These are phyloP conservation scores for Fonsecaea erecta DNA, from an alignment of 2,329 filamentous ascomycete species.

Conservation along the genomic window DNA sequence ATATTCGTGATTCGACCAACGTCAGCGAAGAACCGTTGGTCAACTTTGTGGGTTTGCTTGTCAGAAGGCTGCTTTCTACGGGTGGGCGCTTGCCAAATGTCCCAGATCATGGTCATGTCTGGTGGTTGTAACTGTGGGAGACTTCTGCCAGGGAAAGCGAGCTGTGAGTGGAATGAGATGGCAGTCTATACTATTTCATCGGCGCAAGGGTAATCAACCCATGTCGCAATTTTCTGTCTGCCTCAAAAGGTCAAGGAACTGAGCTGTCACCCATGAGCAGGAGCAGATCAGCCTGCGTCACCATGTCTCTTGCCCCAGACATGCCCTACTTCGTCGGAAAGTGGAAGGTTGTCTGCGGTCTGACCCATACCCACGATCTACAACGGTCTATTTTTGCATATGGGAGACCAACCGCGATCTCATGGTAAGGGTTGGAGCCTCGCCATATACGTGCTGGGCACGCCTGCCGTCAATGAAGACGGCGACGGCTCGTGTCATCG, in stretches of 20 bases:
- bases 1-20: background rate
- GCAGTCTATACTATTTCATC: background rate
- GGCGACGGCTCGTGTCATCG: background rate
- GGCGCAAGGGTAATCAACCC: background rate
- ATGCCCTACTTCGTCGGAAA: conserved; percentile 2
- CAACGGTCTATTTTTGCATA: background rate
- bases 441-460: background rate
- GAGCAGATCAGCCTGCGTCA: background rate
- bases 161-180: background rate
- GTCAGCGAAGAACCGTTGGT: background rate
- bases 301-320: conserved; percentile 9
- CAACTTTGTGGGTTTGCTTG: conserved; percentile 5
- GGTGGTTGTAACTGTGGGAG: background rate
- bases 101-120: conserved; percentile 1
- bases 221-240: conserved; percentile 1
- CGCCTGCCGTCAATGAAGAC: background rate
- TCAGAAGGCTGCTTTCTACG: background rate
- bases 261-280: background rate
- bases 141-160: background rate
- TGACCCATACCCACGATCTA: background rate
- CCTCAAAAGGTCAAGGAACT: background rate
- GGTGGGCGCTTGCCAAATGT: background rate
- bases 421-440: background rate
- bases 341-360: background rate
- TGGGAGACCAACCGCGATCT: conserved; percentile 1